A percentile compares a stretch with the other conserved stretches of the same genome.
phyloP scores from a whole-genome alignment of 805 yeast genomes.

The Suhomyces prunicola region DNA sequence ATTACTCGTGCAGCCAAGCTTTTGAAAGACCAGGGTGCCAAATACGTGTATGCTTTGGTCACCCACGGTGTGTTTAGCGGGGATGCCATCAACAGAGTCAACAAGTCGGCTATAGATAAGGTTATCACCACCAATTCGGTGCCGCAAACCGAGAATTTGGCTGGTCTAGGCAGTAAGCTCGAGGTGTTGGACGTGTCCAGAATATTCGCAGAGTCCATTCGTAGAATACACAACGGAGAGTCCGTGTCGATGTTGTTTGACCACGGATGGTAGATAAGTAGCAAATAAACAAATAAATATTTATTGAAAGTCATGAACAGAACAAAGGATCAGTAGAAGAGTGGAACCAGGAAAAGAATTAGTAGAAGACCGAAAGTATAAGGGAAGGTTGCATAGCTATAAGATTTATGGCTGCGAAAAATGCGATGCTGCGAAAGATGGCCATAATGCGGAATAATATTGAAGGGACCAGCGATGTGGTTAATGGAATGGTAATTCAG shows the following conservation, averaged over 20 bases:
- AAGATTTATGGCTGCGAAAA: background rate
- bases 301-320: background rate
- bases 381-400: background rate
- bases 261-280: constrained; percentile 53
- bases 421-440: background rate
- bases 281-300: constrained; percentile 3
- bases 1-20: constrained; percentile 89
- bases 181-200: constrained; percentile 85
- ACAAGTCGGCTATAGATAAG: constrained; percentile 70
- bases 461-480: too few relatives aligned
- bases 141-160: constrained; percentile 66
- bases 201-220: constrained; percentile 88
- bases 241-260: constrained; percentile 91
- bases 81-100: constrained; percentile 75
- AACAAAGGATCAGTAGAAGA: background rate
- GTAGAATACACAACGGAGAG: constrained; percentile 97
- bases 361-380: too few relatives aligned
- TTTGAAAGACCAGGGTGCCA: constrained; percentile 90
- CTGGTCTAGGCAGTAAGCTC: constrained; percentile 53
- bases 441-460: too few relatives aligned
- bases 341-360: too few relatives aligned
- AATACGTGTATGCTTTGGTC: constrained; percentile 76
- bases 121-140: constrained; percentile 87
- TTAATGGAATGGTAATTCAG: too few relatives aligned
- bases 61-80: constrained; percentile 95